These are phyloP conservation scores for Phalaenopsis aphrodite DNA, from an alignment of 106 monocot species.

Conservation along the genomic window DNA sequence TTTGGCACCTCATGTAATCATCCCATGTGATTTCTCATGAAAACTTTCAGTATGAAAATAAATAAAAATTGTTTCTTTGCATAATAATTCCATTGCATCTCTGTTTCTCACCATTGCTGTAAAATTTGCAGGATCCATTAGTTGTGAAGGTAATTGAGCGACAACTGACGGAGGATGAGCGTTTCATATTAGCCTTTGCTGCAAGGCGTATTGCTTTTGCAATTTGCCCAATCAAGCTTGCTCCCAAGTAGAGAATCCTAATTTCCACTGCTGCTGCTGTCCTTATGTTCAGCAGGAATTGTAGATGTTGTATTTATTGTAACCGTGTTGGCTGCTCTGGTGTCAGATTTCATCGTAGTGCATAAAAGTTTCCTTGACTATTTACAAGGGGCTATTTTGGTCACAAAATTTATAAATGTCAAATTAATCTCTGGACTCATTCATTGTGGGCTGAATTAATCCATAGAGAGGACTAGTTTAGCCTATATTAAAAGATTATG, in stretches of 20 bases:
- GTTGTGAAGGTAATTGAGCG: slow-evolving; percentile 76
- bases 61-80: background rate
- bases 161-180: slow-evolving; percentile 56
- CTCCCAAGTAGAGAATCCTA: slow-evolving; percentile 32
- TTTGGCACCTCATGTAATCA: no score
- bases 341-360: no score
- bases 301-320: background rate
- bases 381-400: no score
- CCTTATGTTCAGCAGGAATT: background rate
- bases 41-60: background rate
- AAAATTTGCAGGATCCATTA: slow-evolving; percentile 54
- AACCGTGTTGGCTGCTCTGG: background rate
- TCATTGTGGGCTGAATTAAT: no score
- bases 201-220: slow-evolving; percentile 61
- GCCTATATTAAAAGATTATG: no score
- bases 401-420: no score
- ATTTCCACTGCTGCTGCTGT: background rate
- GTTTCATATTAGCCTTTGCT: slow-evolving; percentile 65
- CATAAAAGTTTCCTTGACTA: no score
- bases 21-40: no score
- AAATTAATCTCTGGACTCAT: no score
- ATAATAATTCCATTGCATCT: background rate
- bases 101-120: background rate
- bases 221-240: slow-evolving; percentile 54
- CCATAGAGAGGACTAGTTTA: no score